Evolutionary conservation across 1,284 basidiomycete species (phyloP).

Genomic region (Salmacisia buchloeana): DNA sequence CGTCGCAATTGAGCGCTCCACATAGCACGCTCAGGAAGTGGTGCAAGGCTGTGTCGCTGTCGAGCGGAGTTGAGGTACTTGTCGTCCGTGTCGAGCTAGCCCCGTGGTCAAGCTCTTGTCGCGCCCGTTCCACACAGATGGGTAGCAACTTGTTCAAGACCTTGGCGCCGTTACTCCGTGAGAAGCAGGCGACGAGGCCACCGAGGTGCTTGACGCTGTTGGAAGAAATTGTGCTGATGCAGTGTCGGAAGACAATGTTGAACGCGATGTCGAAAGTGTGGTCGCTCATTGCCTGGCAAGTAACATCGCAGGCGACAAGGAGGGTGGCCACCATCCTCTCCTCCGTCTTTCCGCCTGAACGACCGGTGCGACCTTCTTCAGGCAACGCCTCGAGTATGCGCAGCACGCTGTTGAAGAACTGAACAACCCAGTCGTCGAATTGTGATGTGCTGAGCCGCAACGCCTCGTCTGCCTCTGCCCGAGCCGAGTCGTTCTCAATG

Average conservation of each 20-base stretch:
- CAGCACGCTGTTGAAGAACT: slow-evolving; percentile 78
- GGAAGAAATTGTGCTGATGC: slow-evolving; percentile 63
- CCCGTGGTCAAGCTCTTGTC: slow-evolving; percentile 79
- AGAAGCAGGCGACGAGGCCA: slow-evolving; percentile 78
- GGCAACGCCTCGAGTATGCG: slow-evolving; percentile 87
- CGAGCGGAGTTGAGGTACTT: slow-evolving; percentile 71
- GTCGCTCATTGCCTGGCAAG: slow-evolving; percentile 82
- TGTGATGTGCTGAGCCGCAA: slow-evolving; percentile 62
- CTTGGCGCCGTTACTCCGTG: slow-evolving; percentile 70
- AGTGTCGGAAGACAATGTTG: slow-evolving; percentile 76
- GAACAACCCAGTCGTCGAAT: slow-evolving; percentile 82
- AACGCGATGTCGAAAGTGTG: slow-evolving; percentile 78
- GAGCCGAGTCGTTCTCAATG: not conserved
- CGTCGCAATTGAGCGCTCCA: slow-evolving; percentile 31
- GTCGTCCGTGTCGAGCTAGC: slow-evolving; percentile 88
- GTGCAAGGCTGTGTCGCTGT: slow-evolving; percentile 85
- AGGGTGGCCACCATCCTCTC: slow-evolving; percentile 75
- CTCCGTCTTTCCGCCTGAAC: slow-evolving; percentile 78
- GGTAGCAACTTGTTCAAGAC: slow-evolving; percentile 76
- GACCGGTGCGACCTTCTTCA: slow-evolving; percentile 70
- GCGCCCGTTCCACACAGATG: slow-evolving; percentile 72
- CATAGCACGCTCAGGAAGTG: slow-evolving; percentile 62
- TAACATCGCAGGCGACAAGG: slow-evolving; percentile 73
- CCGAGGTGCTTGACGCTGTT: slow-evolving; percentile 86
- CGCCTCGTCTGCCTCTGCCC: slow-evolving; percentile 56